Evolutionary conservation across 441 rosid species (phyloP).

Genomic region (Daphne laureola): DNA sequence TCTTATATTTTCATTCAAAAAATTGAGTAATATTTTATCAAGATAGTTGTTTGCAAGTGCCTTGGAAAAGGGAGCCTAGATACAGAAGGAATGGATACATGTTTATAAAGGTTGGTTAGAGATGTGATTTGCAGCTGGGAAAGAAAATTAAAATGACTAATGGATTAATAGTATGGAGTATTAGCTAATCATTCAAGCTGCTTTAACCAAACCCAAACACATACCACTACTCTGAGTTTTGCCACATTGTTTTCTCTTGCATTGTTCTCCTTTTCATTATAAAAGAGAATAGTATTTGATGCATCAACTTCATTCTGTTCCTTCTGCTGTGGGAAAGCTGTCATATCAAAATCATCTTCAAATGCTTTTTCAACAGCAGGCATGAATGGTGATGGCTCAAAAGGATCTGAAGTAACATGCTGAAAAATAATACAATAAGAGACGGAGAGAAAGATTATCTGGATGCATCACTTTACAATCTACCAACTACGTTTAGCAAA

Average conservation of each 20-base stretch:
- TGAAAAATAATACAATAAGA: slow-evolving; percentile 26
- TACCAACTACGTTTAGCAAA: slow-evolving; percentile 5
- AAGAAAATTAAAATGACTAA: too few species aligned
- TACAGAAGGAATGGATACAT: too few species aligned
- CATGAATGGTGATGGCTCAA: slow-evolving; percentile 87
- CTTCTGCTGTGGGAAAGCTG: slow-evolving; percentile 35
- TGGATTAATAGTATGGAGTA: too few species aligned
- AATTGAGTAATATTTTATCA: too few species aligned
- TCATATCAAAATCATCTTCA: slow-evolving; percentile 57
- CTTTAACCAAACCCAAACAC: slow-evolving; percentile 13
- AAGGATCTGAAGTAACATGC: slow-evolving; percentile 90
- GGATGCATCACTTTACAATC: not conserved
- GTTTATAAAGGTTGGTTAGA: too few species aligned
- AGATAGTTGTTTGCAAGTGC: too few species aligned
- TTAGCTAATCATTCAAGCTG: too few species aligned
- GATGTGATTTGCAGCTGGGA: too few species aligned
- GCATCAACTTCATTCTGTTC: slow-evolving; percentile 55
- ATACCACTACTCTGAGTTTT: slow-evolving; percentile 96
- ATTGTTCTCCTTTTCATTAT: slow-evolving; percentile 60
- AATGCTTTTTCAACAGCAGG: slow-evolving; percentile 57
- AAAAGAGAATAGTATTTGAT: slow-evolving; percentile 26
- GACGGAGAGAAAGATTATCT: slow-evolving; percentile 8
- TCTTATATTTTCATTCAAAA: too few species aligned
- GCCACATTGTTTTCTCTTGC: slow-evolving; percentile 78
- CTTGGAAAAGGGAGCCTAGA: too few species aligned